phyloP scores from a whole-genome alignment of 257 asterid genomes.

The Ehretia macrophylla region DNA sequence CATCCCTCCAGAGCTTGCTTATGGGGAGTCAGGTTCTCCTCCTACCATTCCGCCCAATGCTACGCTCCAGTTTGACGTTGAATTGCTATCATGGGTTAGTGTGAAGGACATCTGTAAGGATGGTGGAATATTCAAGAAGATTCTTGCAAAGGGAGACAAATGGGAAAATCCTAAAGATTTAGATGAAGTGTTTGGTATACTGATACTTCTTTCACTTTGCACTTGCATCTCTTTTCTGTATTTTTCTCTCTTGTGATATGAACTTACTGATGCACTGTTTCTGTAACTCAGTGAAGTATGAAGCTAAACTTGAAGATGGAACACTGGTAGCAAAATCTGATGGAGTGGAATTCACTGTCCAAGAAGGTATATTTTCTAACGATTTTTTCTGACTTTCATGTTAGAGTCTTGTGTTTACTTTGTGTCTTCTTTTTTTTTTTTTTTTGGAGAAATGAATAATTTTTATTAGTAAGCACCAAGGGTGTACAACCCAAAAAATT shows the following conservation, averaged over 20 bases:
- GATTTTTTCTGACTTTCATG: neutral
- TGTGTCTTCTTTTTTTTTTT: too few species aligned
- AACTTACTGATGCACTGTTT: neutral
- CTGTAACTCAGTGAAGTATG: slow-evolving; percentile 46
- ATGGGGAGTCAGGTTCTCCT: slow-evolving; percentile 59
- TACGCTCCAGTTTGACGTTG: slow-evolving; percentile 54
- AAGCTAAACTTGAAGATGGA: slow-evolving; percentile 55
- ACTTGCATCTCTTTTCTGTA: neutral
- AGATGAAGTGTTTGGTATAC: slow-evolving; percentile 51
- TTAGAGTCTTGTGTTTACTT: neutral
- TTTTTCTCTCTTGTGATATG: neutral
- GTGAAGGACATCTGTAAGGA: slow-evolving; percentile 63
- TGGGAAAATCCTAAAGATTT: slow-evolving; percentile 66
- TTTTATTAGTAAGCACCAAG: too few species aligned
- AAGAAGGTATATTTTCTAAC: slow-evolving; percentile 31
- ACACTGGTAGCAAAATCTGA: slow-evolving; percentile 45
- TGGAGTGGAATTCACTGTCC: slow-evolving; percentile 53
- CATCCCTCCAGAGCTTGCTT: slow-evolving; percentile 54
- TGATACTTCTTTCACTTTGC: neutral
- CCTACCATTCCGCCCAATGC: slow-evolving; percentile 59
- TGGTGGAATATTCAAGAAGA: slow-evolving; percentile 59
- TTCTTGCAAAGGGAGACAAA: slow-evolving; percentile 40
- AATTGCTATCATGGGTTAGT: slow-evolving; percentile 55
- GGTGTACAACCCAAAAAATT: neutral
- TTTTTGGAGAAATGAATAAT: too few species aligned